These are phyloP conservation scores for Nymphaea colorata DNA, from an alignment of 164 flowering plant species.

Conservation along the genomic window DNA sequence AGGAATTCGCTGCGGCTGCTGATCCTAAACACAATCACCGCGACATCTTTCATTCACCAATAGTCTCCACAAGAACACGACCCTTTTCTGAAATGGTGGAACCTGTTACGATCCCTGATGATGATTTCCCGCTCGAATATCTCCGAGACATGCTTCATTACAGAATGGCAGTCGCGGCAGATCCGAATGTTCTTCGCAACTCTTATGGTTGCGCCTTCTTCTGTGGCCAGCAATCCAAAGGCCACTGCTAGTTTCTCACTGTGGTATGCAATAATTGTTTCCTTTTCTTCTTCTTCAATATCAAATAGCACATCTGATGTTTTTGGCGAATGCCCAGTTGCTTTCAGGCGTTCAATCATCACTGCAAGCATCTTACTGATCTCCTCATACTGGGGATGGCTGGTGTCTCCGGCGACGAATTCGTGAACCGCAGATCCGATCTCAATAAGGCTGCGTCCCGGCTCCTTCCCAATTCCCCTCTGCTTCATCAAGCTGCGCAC, in stretches of 20 bases:
- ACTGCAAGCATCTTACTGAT: constrained; percentile 21
- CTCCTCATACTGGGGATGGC: constrained; percentile 21
- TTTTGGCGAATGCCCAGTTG: constrained; percentile 17
- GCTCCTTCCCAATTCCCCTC: constrained; percentile 28
- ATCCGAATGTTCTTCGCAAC: constrained; percentile 46
- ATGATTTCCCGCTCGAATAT: constrained; percentile 26
- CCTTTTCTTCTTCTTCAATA: constrained; percentile 18
- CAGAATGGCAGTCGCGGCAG: constrained; percentile 40
- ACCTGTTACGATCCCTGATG: constrained; percentile 41
- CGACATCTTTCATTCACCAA: constrained; percentile 18
- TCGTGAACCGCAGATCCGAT: constrained; percentile 22
- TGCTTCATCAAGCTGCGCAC: constrained; percentile 28
- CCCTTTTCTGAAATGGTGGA: constrained; percentile 38
- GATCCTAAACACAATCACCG: too few relatives aligned
- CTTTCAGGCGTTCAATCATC: constrained; percentile 11
- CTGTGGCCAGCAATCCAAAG: constrained; percentile 10
- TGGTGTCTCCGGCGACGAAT: constrained; percentile 32
- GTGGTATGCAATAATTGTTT: constrained; percentile 13
- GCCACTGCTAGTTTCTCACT: constrained; percentile 25
- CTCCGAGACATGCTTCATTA: constrained; percentile 44
- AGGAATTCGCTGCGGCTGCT: too few relatives aligned
- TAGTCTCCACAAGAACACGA: constrained; percentile 40
- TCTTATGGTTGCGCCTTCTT: constrained; percentile 9
- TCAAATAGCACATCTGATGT: constrained; percentile 13
- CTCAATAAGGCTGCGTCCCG: constrained; percentile 31